Evolutionary conservation across 2,329 filamentous ascomycete genomes (phyloP).

Genomic region (Scedosporium dehoogii): DNA sequence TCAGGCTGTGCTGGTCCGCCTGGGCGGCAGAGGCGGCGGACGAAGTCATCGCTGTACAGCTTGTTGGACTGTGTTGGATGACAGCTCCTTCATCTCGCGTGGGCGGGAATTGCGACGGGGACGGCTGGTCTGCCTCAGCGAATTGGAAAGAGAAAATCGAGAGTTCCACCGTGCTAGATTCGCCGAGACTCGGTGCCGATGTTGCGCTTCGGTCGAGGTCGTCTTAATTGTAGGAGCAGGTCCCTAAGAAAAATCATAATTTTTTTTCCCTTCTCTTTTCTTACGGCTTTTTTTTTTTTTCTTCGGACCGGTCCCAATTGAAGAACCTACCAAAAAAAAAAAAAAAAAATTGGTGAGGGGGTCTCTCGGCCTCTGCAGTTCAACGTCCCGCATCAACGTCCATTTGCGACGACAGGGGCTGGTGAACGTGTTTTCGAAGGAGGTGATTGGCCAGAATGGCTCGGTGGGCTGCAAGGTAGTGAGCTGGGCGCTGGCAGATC

Average conservation of each 20-base stretch:
- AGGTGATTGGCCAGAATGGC: neutral
- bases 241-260: neutral
- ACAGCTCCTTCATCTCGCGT: constrained; percentile 46
- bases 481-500: neutral
- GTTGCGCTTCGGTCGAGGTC: neutral
- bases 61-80: constrained; percentile 10
- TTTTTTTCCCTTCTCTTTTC: neutral
- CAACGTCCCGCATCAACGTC: neutral
- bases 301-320: neutral
- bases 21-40: constrained; percentile 26
- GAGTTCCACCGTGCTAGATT: neutral
- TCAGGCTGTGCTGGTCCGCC: constrained; percentile 18
- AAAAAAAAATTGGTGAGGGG: neutral
- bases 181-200: neutral
- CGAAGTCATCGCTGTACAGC: constrained; percentile 51
- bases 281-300: neutral
- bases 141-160: neutral
- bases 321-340: neutral
- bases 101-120: constrained; percentile 1
- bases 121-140: neutral
- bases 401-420: neutral
- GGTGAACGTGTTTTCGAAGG: neutral
- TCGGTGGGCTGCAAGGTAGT: neutral
- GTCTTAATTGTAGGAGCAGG: neutral
- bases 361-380: neutral